These are phyloP conservation scores for Croton setiger DNA, from an alignment of 441 rosid genomes.

Conservation along the genomic window DNA sequence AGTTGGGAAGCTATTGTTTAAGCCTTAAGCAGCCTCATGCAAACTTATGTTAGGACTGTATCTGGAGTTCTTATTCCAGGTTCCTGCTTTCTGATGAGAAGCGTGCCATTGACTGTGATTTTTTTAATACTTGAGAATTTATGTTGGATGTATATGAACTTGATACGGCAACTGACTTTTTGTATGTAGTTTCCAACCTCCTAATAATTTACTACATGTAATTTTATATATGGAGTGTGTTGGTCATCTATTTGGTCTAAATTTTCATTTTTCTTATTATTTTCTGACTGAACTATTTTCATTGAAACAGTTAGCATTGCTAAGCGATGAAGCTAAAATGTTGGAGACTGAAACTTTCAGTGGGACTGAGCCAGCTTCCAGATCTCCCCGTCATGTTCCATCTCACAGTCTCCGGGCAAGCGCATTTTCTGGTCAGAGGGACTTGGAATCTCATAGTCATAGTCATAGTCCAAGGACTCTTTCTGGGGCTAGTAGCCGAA, in stretches of 20 bases:
- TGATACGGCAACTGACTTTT: background rate
- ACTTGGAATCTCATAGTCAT: constrained; percentile 30
- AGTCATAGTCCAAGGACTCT: constrained; percentile 26
- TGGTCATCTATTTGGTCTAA: background rate
- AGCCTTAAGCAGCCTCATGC: background rate
- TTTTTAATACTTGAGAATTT: background rate
- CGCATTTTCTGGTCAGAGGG: constrained; percentile 31
- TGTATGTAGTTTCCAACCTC: background rate
- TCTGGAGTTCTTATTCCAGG: constrained; percentile 1
- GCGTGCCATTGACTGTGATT: background rate
- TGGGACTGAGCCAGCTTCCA: constrained; percentile 39
- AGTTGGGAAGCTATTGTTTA: background rate
- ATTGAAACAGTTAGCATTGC: constrained; percentile 49
- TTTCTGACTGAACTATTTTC: background rate
- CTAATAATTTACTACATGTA: background rate
- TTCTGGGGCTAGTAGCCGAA: constrained; percentile 45
- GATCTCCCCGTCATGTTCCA: constrained; percentile 28
- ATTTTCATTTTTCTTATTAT: background rate
- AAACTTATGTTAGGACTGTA: background rate
- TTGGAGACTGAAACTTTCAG: constrained; percentile 48
- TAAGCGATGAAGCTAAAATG: constrained; percentile 54
- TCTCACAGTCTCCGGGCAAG: constrained; percentile 39
- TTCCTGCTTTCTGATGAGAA: background rate
- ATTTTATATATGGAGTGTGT: background rate
- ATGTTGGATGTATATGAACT: background rate